phyloP scores from a whole-genome alignment of 495 filamentous ascomycete genomes.

The Neurospora sp. region DNA sequence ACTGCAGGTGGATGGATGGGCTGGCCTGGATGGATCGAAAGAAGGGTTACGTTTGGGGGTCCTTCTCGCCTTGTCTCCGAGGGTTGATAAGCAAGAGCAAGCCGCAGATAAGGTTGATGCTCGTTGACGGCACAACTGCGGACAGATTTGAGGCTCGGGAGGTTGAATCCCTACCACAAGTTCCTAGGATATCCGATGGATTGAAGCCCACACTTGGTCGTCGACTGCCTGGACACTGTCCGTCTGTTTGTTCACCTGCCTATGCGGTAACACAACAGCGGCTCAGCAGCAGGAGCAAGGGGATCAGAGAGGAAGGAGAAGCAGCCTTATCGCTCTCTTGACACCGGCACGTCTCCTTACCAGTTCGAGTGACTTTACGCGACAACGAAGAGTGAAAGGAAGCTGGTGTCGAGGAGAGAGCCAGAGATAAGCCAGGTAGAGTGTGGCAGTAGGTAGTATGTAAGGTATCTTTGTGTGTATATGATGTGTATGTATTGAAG shows the following conservation, averaged over 20 bases:
- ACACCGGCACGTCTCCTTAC: neutral
- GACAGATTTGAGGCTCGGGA: neutral
- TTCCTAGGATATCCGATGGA: neutral
- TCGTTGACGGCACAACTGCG: neutral
- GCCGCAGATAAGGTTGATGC: conserved; percentile 1
- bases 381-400: neutral
- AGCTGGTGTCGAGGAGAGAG: neutral
- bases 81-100: neutral
- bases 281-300: neutral
- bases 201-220: neutral
- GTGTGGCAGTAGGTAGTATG: neutral
- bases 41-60: neutral
- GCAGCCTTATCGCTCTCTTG: neutral
- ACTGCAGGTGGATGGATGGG: neutral
- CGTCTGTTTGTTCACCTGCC: neutral
- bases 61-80: neutral
- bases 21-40: neutral
- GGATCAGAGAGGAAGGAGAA: neutral
- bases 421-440: neutral
- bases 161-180: neutral
- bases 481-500: neutral
- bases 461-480: neutral
- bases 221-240: neutral
- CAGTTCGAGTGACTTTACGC: neutral
- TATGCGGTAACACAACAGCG: neutral